phyloP scores from a whole-genome alignment of 805 yeast genomes.

The Metschnikowia corniflorae region DNA sequence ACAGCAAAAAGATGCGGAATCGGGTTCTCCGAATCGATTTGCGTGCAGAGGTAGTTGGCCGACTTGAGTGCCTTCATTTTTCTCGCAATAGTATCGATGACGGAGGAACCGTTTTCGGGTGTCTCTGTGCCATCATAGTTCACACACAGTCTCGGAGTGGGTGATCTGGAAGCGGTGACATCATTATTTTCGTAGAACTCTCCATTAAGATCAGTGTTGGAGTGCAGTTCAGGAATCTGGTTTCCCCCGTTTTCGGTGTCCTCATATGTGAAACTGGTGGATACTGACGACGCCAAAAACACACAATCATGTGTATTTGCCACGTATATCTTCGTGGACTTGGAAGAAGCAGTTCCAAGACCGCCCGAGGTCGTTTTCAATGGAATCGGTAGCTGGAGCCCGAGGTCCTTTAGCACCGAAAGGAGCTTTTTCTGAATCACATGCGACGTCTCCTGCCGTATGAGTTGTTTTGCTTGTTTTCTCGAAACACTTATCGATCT shows the following conservation, averaged over 20 bases:
- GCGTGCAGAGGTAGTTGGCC: slow-evolving; percentile 36
- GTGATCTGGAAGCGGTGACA: not conserved
- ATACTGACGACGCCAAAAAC: slow-evolving; percentile 36
- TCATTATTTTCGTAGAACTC: not conserved
- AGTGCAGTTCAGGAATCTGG: slow-evolving; percentile 16
- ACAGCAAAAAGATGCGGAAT: slow-evolving; percentile 55
- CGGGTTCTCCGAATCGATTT: slow-evolving; percentile 37
- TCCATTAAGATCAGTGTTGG: slow-evolving; percentile 1
- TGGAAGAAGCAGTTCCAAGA: slow-evolving; percentile 23
- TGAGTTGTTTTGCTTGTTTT: slow-evolving; percentile 34
- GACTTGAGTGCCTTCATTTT: slow-evolving; percentile 26
- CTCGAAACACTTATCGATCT: slow-evolving; percentile 21
- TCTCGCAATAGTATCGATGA: slow-evolving; percentile 3
- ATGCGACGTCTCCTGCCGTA: slow-evolving; percentile 36
- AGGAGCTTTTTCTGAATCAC: slow-evolving; percentile 34
- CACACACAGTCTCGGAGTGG: slow-evolving; percentile 4
- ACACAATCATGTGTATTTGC: slow-evolving; percentile 40
- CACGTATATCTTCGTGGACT: slow-evolving; percentile 29
- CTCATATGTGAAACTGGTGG: slow-evolving; percentile 40
- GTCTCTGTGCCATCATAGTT: not conserved
- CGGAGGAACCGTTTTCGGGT: slow-evolving; percentile 1
- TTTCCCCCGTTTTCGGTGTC: slow-evolving; percentile 40
- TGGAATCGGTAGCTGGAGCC: slow-evolving; percentile 39
- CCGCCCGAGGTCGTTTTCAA: slow-evolving; percentile 27
- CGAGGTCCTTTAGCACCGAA: slow-evolving; percentile 31